Base-by-base conservation (phyloP, 805 yeast species). In the Yamadazyma laniorum region DNA sequence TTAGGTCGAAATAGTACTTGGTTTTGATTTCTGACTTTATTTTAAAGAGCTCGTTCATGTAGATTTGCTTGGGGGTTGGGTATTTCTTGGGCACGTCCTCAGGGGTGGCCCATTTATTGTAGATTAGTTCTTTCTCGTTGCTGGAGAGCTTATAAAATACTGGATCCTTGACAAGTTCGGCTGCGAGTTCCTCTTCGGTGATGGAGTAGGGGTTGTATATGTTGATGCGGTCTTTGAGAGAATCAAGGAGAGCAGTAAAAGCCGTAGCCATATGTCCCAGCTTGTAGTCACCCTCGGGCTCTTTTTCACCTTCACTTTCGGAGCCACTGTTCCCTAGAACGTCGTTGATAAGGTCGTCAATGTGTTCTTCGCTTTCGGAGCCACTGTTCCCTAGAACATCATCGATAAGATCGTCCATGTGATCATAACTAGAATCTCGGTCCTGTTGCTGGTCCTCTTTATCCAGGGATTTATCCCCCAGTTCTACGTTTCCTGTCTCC, bases 191-290 rank as follows among this genome's bases (percentile, higher is more conserved):
- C 33, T 65, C 72, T 41, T 65, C 68, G 0, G 66, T 55, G 18
- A 68, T 34, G 34, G 50, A 53, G 69, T 72, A 68, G 3, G 70
- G 60, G 29, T 65, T 65, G 45, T 53, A 65, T 15, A 52, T 27
- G 5, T 67, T 59, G 14, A 67, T 61, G 22, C 43, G 39, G 14
- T 49, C 37, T 32, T 50, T 40, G 35, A 50, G 50, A 14, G 30
- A 32, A 25, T 65, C 59, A 5, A 68, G 49, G 11, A 67, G 49
- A 1, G 21, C 30, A 5, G 40, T 40, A 46, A 67, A 67, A 5
- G 23, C 23, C 9, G 6, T 6, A 9, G 17, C 19, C 32, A 11
- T 14, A 18, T 12, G 30, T 29, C 28, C 35, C 37, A 4, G 23
- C 38, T 27, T 23, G 32, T 6, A 16, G 13, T 34, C 32, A 2